phyloP scores from a whole-genome alignment of 2,329 filamentous ascomycete species.

The Huntiella abstrusa region DNA sequence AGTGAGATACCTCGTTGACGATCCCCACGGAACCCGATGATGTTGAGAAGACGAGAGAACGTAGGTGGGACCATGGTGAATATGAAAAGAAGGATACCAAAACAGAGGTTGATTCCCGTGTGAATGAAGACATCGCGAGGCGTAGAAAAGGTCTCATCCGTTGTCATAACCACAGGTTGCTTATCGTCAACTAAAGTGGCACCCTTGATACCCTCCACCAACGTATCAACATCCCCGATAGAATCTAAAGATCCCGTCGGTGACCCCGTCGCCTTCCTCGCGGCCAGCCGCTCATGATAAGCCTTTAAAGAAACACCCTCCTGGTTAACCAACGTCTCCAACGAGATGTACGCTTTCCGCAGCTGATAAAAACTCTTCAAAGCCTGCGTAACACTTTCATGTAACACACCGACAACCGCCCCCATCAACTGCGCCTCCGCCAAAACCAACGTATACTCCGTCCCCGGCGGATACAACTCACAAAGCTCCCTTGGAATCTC shows the following conservation, averaged over 20 bases:
- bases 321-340: conserved; percentile 60
- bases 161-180: conserved; percentile 14
- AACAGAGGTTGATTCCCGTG: conserved; percentile 75
- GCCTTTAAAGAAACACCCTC: conserved; percentile 35
- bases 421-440: conserved; percentile 78
- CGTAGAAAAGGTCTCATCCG: conserved; percentile 22
- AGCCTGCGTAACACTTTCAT: conserved; percentile 80
- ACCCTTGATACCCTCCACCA: conserved; percentile 17
- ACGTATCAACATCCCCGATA: conserved; percentile 10
- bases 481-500: conserved; percentile 24
- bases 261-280: background rate
- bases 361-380: conserved; percentile 87
- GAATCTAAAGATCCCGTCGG: background rate
- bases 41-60: conserved; percentile 67
- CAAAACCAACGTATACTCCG: conserved; percentile 69
- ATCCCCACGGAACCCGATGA: conserved; percentile 84
- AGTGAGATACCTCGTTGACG: conserved; percentile 63
- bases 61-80: conserved; percentile 87
- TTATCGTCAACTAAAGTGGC: conserved; percentile 15
- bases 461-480: conserved; percentile 58
- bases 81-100: conserved; percentile 66
- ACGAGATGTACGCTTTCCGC: conserved; percentile 66
- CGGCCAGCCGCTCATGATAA: conserved; percentile 4
- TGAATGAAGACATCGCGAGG: conserved; percentile 77
- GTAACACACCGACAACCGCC: conserved; percentile 72